Base-by-base conservation (phyloP, 1,284 basidiomycete genomes). In the Anthracocystis walkeri region DNA sequence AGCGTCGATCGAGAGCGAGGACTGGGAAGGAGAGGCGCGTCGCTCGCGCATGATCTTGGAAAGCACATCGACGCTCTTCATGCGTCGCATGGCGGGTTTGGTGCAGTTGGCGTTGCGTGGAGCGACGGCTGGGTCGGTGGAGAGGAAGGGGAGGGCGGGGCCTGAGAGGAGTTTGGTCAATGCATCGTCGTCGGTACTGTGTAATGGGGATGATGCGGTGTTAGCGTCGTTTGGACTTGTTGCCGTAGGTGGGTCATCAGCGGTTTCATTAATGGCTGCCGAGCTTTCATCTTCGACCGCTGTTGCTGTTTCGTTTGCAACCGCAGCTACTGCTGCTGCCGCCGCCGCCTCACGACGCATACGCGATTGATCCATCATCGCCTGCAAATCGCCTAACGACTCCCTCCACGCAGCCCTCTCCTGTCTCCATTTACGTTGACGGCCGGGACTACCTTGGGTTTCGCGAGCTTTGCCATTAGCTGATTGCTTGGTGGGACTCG, bases 61-160 rank as follows among this genome's bases (percentile, higher is more conserved):
- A 25, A 78, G 68, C 29, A 73, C 66, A 40, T 78, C 76, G 59
- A 78, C 70, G 45, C 64, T 68, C 54, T 75, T 72, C 68, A 75
- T 75, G 7, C 72, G 58, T 41, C 68, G 58, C 54, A 77, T 58
- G 41, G 63, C 57, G 7, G 75, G 75, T 5, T 51, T 52, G 2
- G 70, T 73, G 55, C 69, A 73, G 12, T 70, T 51, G n/a, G 46
- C 69, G 45, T 77, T 77, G 16, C 75, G 62, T 23, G 66, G 66
- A 0, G 70, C 69, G 1, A 77, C 75, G 40, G 75, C 75, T 1
- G 70, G 69, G 29, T 77, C 70, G 21, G 58, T 77, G 18, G 75
- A 63, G 1, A 77, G 48, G 46, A 77, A 69, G 18, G 75, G 74
- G 1, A 72, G 58, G 0, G 74, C 68, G 0, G 74, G 74, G 0